Evolutionary conservation across 2,329 filamentous ascomycete species (phyloP), one percentile per base, ranked within the genome.

Genomic region (Fusarium anguioides): DNA sequence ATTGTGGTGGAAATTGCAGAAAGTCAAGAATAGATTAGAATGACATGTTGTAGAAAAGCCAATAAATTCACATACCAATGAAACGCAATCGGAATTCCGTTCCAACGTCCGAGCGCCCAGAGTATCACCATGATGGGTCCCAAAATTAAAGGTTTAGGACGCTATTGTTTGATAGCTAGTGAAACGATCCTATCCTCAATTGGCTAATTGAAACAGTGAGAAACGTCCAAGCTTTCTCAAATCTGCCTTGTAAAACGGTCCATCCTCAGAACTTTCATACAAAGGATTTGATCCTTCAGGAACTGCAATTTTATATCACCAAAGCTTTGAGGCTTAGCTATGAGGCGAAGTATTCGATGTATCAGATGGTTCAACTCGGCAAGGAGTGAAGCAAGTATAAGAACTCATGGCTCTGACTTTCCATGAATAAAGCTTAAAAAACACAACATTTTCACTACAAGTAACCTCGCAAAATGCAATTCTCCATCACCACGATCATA

Each of bases 111-210:
- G 3, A 4, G 23, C 9, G 23, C 8, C 5, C 4, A 11, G 3
- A 1, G 2, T 9, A 15, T 9, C n/a, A n/a, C n/a, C n/a, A n/a
- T n/a, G 10, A 1, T 27, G 6, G 4, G 14, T 11, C 8, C 9
- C 3, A n/a, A 11, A 5, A 20, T 12, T 5, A 40, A n/a, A 12
- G n/a, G 5, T 6, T 17, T 18, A 9, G 15, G 9, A 48, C 5
- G 14, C 17, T n/a, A 3, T 15, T 2, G 2, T 11, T 2, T 1
- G 8, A n/a, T 9, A 2, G 5, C 2, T n/a, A 10, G 6, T 3
- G 20, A 18, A 46, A 46, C 4, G 14, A 46, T 5, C 4, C 2
- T 8, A 14, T 23, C 4, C 2, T 8, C 7, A 27, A 8, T 11
- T 15, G 15, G 12, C 29, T 29, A 24, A 11, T 9, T 2, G 1